phyloP scores from a whole-genome alignment of 208 protist species.

The Acanthamoeba triangularis region DNA sequence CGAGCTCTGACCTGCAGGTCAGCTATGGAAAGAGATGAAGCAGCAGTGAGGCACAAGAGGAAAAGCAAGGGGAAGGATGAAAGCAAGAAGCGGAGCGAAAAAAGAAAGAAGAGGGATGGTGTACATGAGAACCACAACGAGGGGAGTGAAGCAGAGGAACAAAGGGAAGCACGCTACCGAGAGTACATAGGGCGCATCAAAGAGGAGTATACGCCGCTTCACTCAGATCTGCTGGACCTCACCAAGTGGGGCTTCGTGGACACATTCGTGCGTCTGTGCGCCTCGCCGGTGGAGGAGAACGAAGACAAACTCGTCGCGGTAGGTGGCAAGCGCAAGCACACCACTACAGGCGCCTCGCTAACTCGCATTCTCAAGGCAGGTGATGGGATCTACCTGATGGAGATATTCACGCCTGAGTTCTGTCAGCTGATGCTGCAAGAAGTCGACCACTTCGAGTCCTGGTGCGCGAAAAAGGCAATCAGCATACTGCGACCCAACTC shows the following conservation, averaged over 20 bases:
- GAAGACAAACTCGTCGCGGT: neutral
- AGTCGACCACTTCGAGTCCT: conserved; percentile 80
- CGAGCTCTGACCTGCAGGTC: too few species aligned
- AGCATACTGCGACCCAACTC: conserved; percentile 81
- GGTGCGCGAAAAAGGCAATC: conserved; percentile 41
- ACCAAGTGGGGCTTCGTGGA: neutral
- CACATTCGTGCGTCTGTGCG: neutral
- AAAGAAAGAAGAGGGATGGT: neutral
- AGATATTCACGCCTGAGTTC: conserved; percentile 81
- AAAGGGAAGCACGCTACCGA: neutral
- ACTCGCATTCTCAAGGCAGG: neutral
- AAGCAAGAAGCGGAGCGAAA: neutral
- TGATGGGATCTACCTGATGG: conserved; percentile 76
- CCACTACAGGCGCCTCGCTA: neutral
- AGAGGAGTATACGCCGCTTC: neutral
- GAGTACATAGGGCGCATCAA: neutral
- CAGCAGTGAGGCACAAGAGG: neutral
- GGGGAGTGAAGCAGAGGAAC: neutral
- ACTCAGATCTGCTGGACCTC: neutral
- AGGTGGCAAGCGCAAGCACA: neutral
- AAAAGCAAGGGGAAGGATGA: neutral
- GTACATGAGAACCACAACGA: neutral
- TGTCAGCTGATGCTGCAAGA: conserved; percentile 80
- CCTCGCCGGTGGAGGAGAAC: too few species aligned
- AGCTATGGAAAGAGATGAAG: too few species aligned